These are phyloP conservation scores for Plasmopara halstedii DNA, from an alignment of 352 stramenopile species.

Conservation along the genomic window DNA sequence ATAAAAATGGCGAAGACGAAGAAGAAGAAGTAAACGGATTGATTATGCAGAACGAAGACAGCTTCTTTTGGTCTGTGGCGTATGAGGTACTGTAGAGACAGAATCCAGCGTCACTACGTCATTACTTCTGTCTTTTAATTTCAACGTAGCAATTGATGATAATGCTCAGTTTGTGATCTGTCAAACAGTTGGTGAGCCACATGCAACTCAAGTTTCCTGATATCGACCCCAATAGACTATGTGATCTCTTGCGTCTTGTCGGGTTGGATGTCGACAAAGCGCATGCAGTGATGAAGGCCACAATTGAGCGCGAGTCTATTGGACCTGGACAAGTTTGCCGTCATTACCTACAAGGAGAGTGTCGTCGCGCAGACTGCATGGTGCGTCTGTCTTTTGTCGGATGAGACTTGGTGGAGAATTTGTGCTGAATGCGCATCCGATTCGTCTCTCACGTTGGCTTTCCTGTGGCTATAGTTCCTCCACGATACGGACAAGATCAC, in stretches of 20 bases:
- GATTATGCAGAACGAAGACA: constrained; percentile 60
- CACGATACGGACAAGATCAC: constrained; percentile 79
- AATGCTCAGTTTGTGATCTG: neutral
- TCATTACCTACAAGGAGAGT: constrained; percentile 76
- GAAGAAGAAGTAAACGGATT: constrained; percentile 16
- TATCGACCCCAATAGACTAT: constrained; percentile 61
- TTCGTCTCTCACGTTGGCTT: constrained; percentile 17
- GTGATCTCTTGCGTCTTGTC: constrained; percentile 65
- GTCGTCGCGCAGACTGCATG: constrained; percentile 79
- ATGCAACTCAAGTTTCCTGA: constrained; percentile 81
- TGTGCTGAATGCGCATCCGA: constrained; percentile 7
- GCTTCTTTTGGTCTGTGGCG: constrained; percentile 81
- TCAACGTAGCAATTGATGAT: neutral
- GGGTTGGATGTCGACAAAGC: constrained; percentile 68
- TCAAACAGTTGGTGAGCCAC: constrained; percentile 56
- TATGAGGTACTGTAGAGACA: constrained; percentile 54
- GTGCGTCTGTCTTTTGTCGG: constrained; percentile 32
- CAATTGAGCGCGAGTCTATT: constrained; percentile 63
- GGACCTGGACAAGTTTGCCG: constrained; percentile 69
- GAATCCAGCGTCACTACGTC: neutral
- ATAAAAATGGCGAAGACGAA: constrained; percentile 9
- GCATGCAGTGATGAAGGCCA: constrained; percentile 67
- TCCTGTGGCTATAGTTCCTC: constrained; percentile 51
- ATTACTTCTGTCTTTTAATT: too few relatives aligned
- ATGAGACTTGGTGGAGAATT: constrained; percentile 13